Conservation (phyloP, 768 basidiomycete species). For the Lentinula raphanica region DNA sequence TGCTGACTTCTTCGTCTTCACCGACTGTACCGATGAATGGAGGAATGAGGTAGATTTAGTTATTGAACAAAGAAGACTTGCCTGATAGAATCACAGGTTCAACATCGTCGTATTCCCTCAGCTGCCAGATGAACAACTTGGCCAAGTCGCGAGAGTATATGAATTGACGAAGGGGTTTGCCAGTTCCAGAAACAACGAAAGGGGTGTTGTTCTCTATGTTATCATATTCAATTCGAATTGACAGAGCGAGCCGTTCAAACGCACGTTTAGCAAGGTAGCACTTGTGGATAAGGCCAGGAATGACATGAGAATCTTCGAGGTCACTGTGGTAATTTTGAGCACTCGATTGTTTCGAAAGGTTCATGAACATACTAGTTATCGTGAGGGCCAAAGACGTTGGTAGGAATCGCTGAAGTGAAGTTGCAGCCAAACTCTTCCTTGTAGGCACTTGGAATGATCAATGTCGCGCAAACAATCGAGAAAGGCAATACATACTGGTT, state of each 20-base stretch:
- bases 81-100: slow-evolving; percentile 92
- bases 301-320: slow-evolving; percentile 88
- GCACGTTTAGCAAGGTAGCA: slow-evolving; percentile 88
- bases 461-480: background rate
- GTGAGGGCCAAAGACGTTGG: slow-evolving; percentile 92
- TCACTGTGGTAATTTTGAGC: slow-evolving; percentile 46
- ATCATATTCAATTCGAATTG: background rate
- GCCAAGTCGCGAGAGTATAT: slow-evolving; percentile 96
- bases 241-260: background rate
- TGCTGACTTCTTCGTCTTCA: slow-evolving; percentile 91
- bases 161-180: slow-evolving; percentile 93
- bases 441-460: slow-evolving; percentile 64
- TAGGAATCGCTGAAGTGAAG: slow-evolving; percentile 95
- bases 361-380: slow-evolving; percentile 75
- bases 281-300: slow-evolving; percentile 90
- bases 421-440: slow-evolving; percentile 92
- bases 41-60: background rate
- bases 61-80: slow-evolving; percentile 20
- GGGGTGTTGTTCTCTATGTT: slow-evolving; percentile 69
- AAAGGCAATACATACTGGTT: slow-evolving; percentile 63
- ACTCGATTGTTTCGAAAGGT: background rate
- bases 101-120: slow-evolving; percentile 86
- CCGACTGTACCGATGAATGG: slow-evolving; percentile 49
- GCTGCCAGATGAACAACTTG: slow-evolving; percentile 90
- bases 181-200: slow-evolving; percentile 85